Evolutionary conservation across 2,329 filamentous ascomycete genomes (phyloP).

Genomic region (Talaromyces verruculosus): DNA sequence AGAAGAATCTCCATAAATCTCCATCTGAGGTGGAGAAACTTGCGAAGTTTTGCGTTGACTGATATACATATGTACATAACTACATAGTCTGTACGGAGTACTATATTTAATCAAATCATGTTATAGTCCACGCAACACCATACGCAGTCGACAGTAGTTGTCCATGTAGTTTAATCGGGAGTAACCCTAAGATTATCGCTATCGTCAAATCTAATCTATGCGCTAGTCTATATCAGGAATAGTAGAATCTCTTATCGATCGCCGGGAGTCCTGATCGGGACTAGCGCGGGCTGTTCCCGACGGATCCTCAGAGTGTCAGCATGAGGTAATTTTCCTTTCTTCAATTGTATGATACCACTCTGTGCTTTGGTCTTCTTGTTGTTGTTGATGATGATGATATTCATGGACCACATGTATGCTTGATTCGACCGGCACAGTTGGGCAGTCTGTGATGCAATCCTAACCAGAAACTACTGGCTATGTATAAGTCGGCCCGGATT

Average conservation of each 20-base stretch:
- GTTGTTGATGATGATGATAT: not conserved
- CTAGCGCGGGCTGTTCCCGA: not conserved
- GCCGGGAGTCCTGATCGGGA: not conserved
- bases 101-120: not conserved
- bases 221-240: not conserved
- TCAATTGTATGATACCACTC: no score
- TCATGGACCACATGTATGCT: not conserved
- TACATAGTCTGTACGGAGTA: not conserved
- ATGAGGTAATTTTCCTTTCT: not conserved
- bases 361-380: not conserved
- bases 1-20: conserved; percentile 5
- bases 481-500: not conserved
- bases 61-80: not conserved
- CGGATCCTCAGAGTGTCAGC: not conserved
- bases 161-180: not conserved
- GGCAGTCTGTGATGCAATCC: not conserved
- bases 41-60: not conserved
- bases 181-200: not conserved
- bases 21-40: not conserved
- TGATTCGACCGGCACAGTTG: not conserved
- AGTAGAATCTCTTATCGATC: not conserved
- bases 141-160: not conserved
- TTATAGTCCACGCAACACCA: not conserved
- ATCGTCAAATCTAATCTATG: not conserved
- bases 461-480: not conserved